Conservation (phyloP, 805 yeast genomes). For the Candida ponderosae region DNA sequence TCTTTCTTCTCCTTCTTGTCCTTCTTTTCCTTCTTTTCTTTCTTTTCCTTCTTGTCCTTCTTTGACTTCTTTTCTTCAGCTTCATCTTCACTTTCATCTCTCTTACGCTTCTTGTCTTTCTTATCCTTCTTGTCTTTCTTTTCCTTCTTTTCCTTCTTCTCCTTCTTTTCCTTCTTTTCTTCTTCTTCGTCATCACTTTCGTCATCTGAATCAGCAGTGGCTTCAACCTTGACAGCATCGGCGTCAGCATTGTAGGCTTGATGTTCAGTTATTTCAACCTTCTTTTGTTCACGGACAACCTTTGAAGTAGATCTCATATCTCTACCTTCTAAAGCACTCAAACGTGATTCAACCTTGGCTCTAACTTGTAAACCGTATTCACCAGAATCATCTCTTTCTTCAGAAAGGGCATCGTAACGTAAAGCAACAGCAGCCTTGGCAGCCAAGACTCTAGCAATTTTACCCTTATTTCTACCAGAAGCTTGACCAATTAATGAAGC, state of each 20-base stretch:
- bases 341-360: constrained; percentile 88
- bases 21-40: constrained; percentile 24
- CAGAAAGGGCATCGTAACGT: constrained; percentile 94
- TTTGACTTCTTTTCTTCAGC: constrained; percentile 21
- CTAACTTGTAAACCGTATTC: constrained; percentile 88
- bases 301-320: constrained; percentile 86
- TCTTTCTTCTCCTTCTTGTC: constrained; percentile 6
- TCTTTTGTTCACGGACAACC: constrained; percentile 74
- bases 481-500: constrained; percentile 98
- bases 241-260: constrained; percentile 93
- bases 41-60: constrained; percentile 27
- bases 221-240: constrained; percentile 52
- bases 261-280: constrained; percentile 79
- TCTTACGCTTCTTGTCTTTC: constrained; percentile 27
- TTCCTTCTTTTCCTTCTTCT: constrained; percentile 25
- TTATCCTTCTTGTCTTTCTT: constrained; percentile 24
- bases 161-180: constrained; percentile 26
- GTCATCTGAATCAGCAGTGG: constrained; percentile 25
- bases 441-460: constrained; percentile 96
- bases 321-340: constrained; percentile 93
- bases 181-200: constrained; percentile 31
- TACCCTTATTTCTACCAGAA: constrained; percentile 96
- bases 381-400: constrained; percentile 94
- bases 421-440: constrained; percentile 97
- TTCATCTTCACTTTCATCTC: constrained; percentile 22